phyloP scores from a whole-genome alignment of 768 basidiomycete genomes.

The Tylopilus rubrobrunneus region DNA sequence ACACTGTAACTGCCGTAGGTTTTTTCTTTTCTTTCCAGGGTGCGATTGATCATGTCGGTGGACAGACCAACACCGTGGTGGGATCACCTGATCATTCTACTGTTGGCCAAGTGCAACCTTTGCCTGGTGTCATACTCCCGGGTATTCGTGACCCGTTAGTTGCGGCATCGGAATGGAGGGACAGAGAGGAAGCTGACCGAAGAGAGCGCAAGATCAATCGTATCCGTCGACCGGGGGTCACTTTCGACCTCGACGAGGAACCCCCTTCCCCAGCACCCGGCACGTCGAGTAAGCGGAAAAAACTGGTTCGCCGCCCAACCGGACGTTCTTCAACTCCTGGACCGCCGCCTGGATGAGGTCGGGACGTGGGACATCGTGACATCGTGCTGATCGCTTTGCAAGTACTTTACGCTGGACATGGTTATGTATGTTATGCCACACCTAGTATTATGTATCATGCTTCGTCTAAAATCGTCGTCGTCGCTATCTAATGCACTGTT shows the following conservation, averaged over 20 bases:
- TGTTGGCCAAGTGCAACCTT: slow-evolving; percentile 52
- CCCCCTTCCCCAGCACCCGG: slow-evolving; percentile 38
- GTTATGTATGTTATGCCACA: slow-evolving; percentile 30
- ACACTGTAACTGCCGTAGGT: slow-evolving; percentile 56
- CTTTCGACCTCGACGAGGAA: slow-evolving; percentile 60
- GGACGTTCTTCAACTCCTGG: slow-evolving; percentile 27
- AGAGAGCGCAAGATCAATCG: slow-evolving; percentile 36
- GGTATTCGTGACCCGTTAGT: slow-evolving; percentile 58
- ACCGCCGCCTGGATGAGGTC: slow-evolving; percentile 18
- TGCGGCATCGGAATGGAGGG: slow-evolving; percentile 71
- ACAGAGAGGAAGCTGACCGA: slow-evolving; percentile 53
- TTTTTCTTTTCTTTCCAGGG: background rate
- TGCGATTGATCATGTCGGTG: slow-evolving; percentile 4
- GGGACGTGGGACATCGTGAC: background rate
- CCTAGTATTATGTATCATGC: slow-evolving; percentile 25
- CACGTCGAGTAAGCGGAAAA: slow-evolving; percentile 20
- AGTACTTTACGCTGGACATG: slow-evolving; percentile 22
- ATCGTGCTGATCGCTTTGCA: slow-evolving; percentile 4
- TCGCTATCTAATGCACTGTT: slow-evolving; percentile 13
- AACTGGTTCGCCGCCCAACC: slow-evolving; percentile 27
- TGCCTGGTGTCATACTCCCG: slow-evolving; percentile 43
- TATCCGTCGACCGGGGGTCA: slow-evolving; percentile 58
- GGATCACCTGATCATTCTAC: slow-evolving; percentile 74
- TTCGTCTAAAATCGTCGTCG: slow-evolving; percentile 7
- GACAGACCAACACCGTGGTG: slow-evolving; percentile 64